Base-by-base conservation (phyloP, 768 basidiomycete genomes). In the Suillus discolor region DNA sequence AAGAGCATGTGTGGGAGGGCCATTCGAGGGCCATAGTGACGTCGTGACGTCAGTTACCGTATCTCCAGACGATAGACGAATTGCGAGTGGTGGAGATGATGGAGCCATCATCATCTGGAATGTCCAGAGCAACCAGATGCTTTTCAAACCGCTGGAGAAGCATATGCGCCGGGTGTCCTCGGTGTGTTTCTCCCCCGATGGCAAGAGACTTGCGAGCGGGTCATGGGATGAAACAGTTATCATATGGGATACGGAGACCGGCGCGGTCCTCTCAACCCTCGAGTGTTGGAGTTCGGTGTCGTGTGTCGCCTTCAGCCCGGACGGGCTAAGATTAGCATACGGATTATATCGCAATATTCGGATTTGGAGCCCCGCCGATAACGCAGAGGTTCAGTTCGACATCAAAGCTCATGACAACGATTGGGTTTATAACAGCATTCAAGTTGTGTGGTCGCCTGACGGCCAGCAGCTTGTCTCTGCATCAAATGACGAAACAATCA, bases 61-160 rank as follows among this genome's bases (percentile, higher is more conserved):
- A 67, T 73, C 75, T 0, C 75, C 72, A 45, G 62, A 75, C 57
- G 73, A 72, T 45, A 67, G 63, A 11, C 65, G 55, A 54, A 69
- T 76, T n/a, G 76, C 73, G 25, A 75, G 71, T 11, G 75, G 63
- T 44, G 66, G 73, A 34, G 69, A 72, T 61, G 76, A 75, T 61
- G 66, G 67, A 0, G 69, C 73, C 1, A 41, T 76, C 41, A 71
- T 75, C 15, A 71, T 76, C 2, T 76, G 75, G 75, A 44, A 66
- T 16, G 69, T 70, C 8, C 39, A 72, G n/a, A 70, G 25, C 20
- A 72, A 69, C 55, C 57, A 73, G 4, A 72, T 68, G 61, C 45
- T 65, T 7, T 70, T 67, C 38, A 69, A 72, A 12, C 76, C 74
- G 62, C 41, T 77, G 1, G 71, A 70, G 12, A 75, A 71, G 7